Evolutionary conservation across 495 filamentous ascomycete genomes (phyloP), one percentile per base, ranked within the genome.

Genomic region (Lasiosphaeris hirsuta): DNA sequence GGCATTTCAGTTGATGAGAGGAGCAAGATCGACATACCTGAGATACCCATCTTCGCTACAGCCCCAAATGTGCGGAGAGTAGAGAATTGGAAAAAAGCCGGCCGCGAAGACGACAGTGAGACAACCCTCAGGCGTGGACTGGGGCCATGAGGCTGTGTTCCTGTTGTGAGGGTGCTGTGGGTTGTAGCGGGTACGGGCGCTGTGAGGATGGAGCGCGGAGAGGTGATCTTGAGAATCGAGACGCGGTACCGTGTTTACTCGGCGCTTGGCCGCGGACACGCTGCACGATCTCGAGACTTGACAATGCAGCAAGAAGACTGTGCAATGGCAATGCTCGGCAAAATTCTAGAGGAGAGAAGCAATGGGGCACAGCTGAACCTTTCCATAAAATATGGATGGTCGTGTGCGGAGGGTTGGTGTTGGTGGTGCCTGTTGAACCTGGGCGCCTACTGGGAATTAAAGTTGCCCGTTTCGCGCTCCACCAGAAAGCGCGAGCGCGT

Each of bases 31-130:
- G 36, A 57, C 61, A 14, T 77, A 86, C 86, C 86, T 81, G 85
- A 81, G 61, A 90, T 88, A 67, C 86, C 86, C 86, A 90, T 90
- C 54, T 72, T 75, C 68, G 61, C 53, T 14, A 43, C 14, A 36
- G 37, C 18, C 40, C 33, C 23, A 50, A 10, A 13, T 45, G n/a
- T n/a, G 8, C 15, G 9, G 30, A 6, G 19, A 42, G 30, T 33
- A 11, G 9, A n/a, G 43, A 42, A 23, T 47, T 14, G 10, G 10
- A 3, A n/a, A 30, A n/a, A 10, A 11, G 10, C 11, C 11, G 44
- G 11, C n/a, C 18, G n/a, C 44, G 44, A 15, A 47, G 19, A 10
- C 44, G 18, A 30, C 14, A 17, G 44, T 4, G 18, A 30, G 18
- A 30, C 23, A 5, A 30, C 23, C 23, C 23, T 30, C 23, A 30